phyloP scores from a whole-genome alignment of 164 flowering plant species.

The Berberis vulgaris region DNA sequence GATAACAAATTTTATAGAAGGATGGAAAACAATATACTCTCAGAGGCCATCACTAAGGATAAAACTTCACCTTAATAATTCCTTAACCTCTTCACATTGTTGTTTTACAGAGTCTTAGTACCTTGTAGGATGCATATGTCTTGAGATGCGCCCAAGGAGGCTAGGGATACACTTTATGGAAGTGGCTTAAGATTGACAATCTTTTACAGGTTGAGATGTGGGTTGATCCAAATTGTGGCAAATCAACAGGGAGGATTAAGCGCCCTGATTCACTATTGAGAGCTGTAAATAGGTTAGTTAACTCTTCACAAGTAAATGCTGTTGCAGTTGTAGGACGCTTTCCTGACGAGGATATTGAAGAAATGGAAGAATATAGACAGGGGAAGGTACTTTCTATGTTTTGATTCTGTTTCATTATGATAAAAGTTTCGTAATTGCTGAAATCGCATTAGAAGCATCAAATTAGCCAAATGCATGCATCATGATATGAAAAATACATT shows the following conservation, averaged over 20 bases:
- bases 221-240: slow-evolving; percentile 64
- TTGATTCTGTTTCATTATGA: neutral
- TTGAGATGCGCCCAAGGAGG: neutral
- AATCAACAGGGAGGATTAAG: slow-evolving; percentile 77
- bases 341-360: slow-evolving; percentile 73
- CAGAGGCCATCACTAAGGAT: too few species aligned
- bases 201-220: slow-evolving; percentile 66
- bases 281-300: slow-evolving; percentile 49
- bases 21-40: too few species aligned
- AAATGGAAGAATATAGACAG: slow-evolving; percentile 58
- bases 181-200: slow-evolving; percentile 1
- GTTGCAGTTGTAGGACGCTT: slow-evolving; percentile 86
- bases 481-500: neutral
- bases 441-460: too few species aligned
- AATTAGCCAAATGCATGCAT: too few species aligned
- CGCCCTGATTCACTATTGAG: slow-evolving; percentile 67
- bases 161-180: neutral
- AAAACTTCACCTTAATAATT: too few species aligned
- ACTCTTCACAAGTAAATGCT: slow-evolving; percentile 49
- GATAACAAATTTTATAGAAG: too few species aligned
- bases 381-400: slow-evolving; percentile 43
- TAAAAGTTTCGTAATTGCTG: too few species aligned
- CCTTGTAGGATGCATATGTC: neutral
- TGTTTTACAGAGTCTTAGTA: too few species aligned
- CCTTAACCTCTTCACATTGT: too few species aligned